A percentile compares a stretch with the other conserved stretches of the same genome.
Evolutionary conservation across 345 rosid genomes (phyloP).

Genomic region (Ceriops decandra): DNA sequence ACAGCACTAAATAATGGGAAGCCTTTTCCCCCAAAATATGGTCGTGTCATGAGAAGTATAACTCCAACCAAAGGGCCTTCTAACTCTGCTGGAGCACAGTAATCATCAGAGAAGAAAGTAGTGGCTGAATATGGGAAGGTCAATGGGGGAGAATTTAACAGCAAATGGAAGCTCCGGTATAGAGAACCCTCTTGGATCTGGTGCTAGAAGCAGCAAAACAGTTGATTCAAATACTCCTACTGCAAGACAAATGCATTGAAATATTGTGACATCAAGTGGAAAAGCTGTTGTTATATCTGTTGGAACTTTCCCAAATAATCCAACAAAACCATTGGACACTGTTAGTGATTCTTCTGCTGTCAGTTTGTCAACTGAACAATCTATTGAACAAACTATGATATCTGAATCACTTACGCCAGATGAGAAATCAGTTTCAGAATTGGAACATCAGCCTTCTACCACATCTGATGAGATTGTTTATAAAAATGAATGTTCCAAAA

Average conservation of each 20-base stretch:
- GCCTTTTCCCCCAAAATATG: slow-evolving; percentile 85
- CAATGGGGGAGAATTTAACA: slow-evolving; percentile 42
- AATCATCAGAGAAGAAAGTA: slow-evolving; percentile 52
- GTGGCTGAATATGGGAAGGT: slow-evolving; percentile 36
- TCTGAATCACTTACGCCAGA: slow-evolving; percentile 24
- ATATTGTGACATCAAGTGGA: slow-evolving; percentile 16
- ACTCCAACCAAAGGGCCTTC: slow-evolving; percentile 49
- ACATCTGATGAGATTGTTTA: slow-evolving; percentile 13
- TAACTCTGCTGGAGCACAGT: slow-evolving; percentile 39
- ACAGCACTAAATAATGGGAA: slow-evolving; percentile 62
- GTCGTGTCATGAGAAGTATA: slow-evolving; percentile 69
- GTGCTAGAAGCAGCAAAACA: slow-evolving; percentile 20
- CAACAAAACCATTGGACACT: slow-evolving; percentile 16
- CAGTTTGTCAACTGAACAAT: slow-evolving; percentile 12
- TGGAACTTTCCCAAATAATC: slow-evolving; percentile 24
- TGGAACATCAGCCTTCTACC: slow-evolving; percentile 23
- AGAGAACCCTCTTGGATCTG: slow-evolving; percentile 33
- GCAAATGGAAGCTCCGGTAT: slow-evolving; percentile 36
- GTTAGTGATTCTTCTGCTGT: slow-evolving; percentile 23
- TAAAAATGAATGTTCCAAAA: slow-evolving; percentile 19
- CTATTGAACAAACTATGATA: slow-evolving; percentile 20
- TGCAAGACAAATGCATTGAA: slow-evolving; percentile 23
- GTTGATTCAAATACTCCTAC: slow-evolving; percentile 29
- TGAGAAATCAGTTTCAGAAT: slow-evolving; percentile 21
- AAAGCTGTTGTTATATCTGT: slow-evolving; percentile 18